Percentiles rank a stretch among this genome's conserved stretches.
Evolutionary conservation across 164 flowering plant species (phyloP).

Genomic region (Platanus orientalis): DNA sequence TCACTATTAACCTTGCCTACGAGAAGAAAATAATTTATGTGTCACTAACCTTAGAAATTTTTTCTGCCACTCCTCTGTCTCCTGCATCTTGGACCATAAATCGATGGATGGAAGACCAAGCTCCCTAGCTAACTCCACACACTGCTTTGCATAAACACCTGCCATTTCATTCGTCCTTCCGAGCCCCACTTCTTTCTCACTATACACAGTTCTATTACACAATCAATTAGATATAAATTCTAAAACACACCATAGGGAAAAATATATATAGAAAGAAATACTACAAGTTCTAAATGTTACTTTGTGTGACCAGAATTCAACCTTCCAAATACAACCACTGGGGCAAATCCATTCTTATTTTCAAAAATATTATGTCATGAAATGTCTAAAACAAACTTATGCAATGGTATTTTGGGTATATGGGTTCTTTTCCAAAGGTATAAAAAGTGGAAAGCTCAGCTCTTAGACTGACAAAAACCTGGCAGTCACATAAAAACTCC

Average conservation of each 20-base stretch:
- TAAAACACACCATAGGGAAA: not conserved
- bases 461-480: too few species aligned
- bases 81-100: conserved; percentile 93
- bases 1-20: not conserved
- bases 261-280: not conserved
- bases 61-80: conserved; percentile 75
- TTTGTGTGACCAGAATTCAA: not conserved
- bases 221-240: not conserved
- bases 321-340: not conserved
- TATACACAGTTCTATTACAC: conserved; percentile 48
- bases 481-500: too few species aligned
- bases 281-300: too few species aligned
- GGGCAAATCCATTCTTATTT: not conserved
- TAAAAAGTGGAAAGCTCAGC: too few species aligned
- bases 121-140: conserved; percentile 65
- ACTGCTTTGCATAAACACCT: conserved; percentile 65
- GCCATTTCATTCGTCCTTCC: conserved; percentile 80
- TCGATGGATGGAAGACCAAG: conserved; percentile 48
- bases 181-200: conserved; percentile 52
- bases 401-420: not conserved
- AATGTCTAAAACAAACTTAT: not conserved
- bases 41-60: conserved; percentile 58
- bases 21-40: not conserved
- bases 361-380: not conserved
- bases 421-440: not conserved